Percentiles rank a stretch among this genome's conserved stretches.
These are phyloP conservation scores for Clavispora phyllophila DNA, from an alignment of 805 yeast genomes.

Conservation along the genomic window DNA sequence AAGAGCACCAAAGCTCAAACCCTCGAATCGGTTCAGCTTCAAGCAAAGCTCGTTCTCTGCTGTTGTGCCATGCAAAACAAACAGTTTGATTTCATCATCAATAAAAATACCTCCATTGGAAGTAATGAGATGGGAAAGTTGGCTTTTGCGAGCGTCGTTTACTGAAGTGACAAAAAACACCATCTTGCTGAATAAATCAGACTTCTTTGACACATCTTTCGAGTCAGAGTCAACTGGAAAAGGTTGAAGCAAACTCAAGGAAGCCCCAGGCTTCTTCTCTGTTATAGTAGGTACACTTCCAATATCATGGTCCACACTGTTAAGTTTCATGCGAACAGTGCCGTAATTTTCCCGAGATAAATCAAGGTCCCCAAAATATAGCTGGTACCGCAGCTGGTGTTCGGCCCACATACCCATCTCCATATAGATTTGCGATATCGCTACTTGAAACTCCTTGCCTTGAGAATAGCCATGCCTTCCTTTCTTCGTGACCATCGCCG, in stretches of 20 bases:
- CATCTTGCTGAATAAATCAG: slow-evolving; percentile 12
- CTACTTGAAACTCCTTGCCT: slow-evolving; percentile 19
- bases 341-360: slow-evolving; percentile 14
- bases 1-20: slow-evolving; percentile 57
- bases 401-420: slow-evolving; percentile 35
- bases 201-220: background rate
- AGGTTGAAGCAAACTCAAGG: background rate
- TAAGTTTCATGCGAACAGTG: slow-evolving; percentile 2
- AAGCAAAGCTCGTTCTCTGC: slow-evolving; percentile 4
- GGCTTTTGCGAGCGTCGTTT: slow-evolving; percentile 27
- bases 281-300: background rate
- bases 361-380: slow-evolving; percentile 17
- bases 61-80: slow-evolving; percentile 16
- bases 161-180: slow-evolving; percentile 35
- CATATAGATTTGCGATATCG: slow-evolving; percentile 32
- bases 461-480: slow-evolving; percentile 7
- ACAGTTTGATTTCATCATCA: slow-evolving; percentile 31
- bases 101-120: slow-evolving; percentile 38
- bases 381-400: slow-evolving; percentile 30
- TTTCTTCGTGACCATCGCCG: slow-evolving; percentile 32
- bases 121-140: slow-evolving; percentile 30
- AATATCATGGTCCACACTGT: too few relatives aligned
- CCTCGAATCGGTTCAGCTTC: slow-evolving; percentile 7
- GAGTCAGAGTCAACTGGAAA: background rate
- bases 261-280: background rate